Base-by-base conservation (phyloP, 331 rosid species). In the Phaseolus coccineus region DNA sequence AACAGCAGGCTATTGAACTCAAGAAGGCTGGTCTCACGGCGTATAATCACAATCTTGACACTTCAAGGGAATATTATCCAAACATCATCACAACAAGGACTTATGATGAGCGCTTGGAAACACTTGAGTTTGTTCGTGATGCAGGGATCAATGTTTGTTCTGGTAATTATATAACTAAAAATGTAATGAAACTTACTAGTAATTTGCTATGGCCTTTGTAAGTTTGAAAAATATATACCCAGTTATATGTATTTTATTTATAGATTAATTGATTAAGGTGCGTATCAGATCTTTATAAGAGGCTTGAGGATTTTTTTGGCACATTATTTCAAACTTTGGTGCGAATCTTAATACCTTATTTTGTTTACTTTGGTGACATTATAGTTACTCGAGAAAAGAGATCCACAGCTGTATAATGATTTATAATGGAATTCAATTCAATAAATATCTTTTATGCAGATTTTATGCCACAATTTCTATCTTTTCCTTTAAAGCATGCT, bases 21-120 rank as follows among this genome's bases (percentile, higher is more conserved):
- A 95, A 93, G 81, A 88, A 90, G 81, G 99, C 99, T 0, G 98
- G 98, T 83, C 96, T 95, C 70, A 95, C 99, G 42, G 99, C 99
- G 63, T 95, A 95, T 80, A 95, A 95, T 81, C 99, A 95, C 78
- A 95, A 95, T 83, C 97, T 95, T 55, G 99, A 95, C 83, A 93
- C 99, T 31, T 95, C 99, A 14, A 90, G 99, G 87, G 99, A 95
- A 85, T 95, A 87, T 80, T 95, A 95, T 87, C 93, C 99, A 42
- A 95, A 95, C 80, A 69, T 95, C 81, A 93, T 95, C 61, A 93
- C 98, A 67, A 95, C 99, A 59, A 95, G 99, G 88, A 77, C 71
- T 78, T 93, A 95, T 79, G 99, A 95, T 80, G 99, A 95, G 73
- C 99, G 99, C 76, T 79, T 95, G 69, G 67, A 93, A 87, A 95